These are phyloP conservation scores for Metschnikowia noctiluminum DNA, from an alignment of 805 yeast genomes.

Conservation along the genomic window DNA sequence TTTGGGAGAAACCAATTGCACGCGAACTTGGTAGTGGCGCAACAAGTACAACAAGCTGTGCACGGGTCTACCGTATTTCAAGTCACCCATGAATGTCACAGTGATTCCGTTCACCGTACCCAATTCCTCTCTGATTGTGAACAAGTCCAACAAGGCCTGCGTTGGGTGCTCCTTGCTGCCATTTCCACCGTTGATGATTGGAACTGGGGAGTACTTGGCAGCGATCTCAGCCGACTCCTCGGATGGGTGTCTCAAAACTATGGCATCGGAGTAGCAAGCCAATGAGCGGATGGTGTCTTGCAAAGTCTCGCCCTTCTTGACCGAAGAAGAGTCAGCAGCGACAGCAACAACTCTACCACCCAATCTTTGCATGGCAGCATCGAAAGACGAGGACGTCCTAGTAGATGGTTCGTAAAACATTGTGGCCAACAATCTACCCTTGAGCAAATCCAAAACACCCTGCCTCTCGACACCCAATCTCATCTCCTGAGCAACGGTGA, in stretches of 20 bases:
- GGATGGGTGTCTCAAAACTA: conserved; percentile 94
- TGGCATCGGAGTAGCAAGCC: conserved; percentile 95
- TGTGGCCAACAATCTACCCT: conserved; percentile 88
- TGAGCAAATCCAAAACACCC: conserved; percentile 87
- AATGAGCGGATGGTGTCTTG: conserved; percentile 95
- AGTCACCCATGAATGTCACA: conserved; percentile 98
- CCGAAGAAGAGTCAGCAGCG: conserved; percentile 84
- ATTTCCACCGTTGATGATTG: conserved; percentile 96
- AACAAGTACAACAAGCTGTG: conserved; percentile 91
- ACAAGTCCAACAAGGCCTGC: conserved; percentile 94
- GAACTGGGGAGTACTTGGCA: conserved; percentile 94
- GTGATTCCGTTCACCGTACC: conserved; percentile 98
- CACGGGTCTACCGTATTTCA: conserved; percentile 97
- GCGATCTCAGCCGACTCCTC: conserved; percentile 92
- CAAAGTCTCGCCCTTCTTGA: conserved; percentile 95
- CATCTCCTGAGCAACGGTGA: conserved; percentile 97
- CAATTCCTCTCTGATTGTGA: conserved; percentile 97
- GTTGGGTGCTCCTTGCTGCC: conserved; percentile 99
- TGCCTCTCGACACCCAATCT: conserved; percentile 94
- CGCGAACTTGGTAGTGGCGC: conserved; percentile 87
- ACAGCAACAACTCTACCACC: conserved; percentile 96
- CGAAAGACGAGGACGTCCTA: conserved; percentile 93
- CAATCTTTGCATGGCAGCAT: conserved; percentile 99
- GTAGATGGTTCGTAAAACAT: conserved; percentile 98
- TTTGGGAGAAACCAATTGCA: conserved; percentile 87